Percentiles rank a stretch among this genome's conserved stretches.
phyloP scores from a whole-genome alignment of 108 stramenopile genomes.

The Pseudonitzschia multiseries region DNA sequence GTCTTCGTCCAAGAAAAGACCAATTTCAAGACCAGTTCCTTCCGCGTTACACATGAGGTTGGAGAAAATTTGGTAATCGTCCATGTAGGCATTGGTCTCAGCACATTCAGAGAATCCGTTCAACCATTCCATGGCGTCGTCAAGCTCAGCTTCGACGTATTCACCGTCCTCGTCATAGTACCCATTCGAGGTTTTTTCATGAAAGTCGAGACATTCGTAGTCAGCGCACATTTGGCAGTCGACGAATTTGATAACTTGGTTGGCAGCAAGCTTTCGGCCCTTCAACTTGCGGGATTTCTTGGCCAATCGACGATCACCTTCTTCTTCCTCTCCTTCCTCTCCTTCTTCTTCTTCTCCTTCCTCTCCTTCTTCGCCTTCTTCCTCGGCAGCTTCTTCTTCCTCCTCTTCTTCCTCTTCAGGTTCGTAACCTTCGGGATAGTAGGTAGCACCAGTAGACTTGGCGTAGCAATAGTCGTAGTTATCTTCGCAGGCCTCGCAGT shows the following conservation, averaged over 20 bases:
- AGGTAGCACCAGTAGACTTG: slow-evolving; percentile 11
- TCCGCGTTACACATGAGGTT: slow-evolving; percentile 61
- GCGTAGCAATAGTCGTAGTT: slow-evolving; percentile 52
- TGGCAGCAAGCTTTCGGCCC: slow-evolving; percentile 36
- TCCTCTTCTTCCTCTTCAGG: slow-evolving; percentile 25
- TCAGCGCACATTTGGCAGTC: slow-evolving; percentile 57
- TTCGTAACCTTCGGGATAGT: slow-evolving; percentile 33
- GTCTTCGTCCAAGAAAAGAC: slow-evolving; percentile 59
- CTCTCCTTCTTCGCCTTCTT: slow-evolving; percentile 25
- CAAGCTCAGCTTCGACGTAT: slow-evolving; percentile 31
- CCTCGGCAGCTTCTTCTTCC: slow-evolving; percentile 24
- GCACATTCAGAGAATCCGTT: slow-evolving; percentile 39
- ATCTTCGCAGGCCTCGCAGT: slow-evolving; percentile 57
- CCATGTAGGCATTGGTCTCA: slow-evolving; percentile 22
- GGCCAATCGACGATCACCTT: slow-evolving; percentile 24
- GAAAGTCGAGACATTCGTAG: slow-evolving; percentile 50
- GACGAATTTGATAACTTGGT: slow-evolving; percentile 32
- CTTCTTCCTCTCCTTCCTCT: slow-evolving; percentile 30
- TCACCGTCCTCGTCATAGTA: slow-evolving; percentile 33
- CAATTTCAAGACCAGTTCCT: slow-evolving; percentile 66
- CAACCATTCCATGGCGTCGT: slow-evolving; percentile 51
- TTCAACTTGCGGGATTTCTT: slow-evolving; percentile 17
- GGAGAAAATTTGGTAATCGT: slow-evolving; percentile 38
- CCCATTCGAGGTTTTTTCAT: slow-evolving; percentile 24
- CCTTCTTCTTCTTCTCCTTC: slow-evolving; percentile 30